Evolutionary conservation across 2,329 filamentous ascomycete genomes (phyloP), one percentile per base, ranked within the genome.

Genomic region (Cordyceps militaris): DNA sequence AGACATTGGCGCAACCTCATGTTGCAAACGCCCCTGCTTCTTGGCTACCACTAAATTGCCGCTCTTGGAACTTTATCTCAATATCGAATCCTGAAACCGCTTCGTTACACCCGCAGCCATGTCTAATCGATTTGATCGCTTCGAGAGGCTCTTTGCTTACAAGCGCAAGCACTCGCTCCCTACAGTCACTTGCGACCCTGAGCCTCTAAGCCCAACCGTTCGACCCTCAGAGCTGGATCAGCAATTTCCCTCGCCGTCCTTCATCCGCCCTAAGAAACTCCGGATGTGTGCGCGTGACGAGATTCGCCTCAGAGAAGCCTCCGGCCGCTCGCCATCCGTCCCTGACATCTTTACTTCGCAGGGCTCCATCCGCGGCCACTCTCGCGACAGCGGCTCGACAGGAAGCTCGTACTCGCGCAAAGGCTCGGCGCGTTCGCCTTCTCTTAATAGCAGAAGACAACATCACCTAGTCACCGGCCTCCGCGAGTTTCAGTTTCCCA

Each of bases 241-340:
- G 52, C 68, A 72, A 51, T 82, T 81, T 61, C 79, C 79, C 4
- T 73, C 73, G 21, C 75, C 79, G 7, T 80, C 79, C 1, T 85
- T 81, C 62, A 80, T 85, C 61, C 74, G 79, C 47, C 82, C 82
- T 26, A 83, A 74, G 38, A 73, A 76, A 16, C 74, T 72, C 56
- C 75, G 79, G 24, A 84, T 85, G 82, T 69, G 76, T 48, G 80
- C 82, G n/a, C 75, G 82, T 49, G 77, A 83, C 49, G 79, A 79
- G 64, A 63, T 71, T 19, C 66, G 68, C 32, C 61, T 66, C 19
- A 66, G 68, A 32, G 67, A 70, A 47, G 62, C 66, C 24, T 50
- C 62, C 34, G 59, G 62, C 42, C 66, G 69, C 55, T 68, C 67
- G 32, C 69, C 55, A 11, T 56, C 59, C 19, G 51, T 47, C 13